Evolutionary conservation across 1,284 basidiomycete genomes (phyloP).

Genomic region (Cutaneotrichosporon dermatis): DNA sequence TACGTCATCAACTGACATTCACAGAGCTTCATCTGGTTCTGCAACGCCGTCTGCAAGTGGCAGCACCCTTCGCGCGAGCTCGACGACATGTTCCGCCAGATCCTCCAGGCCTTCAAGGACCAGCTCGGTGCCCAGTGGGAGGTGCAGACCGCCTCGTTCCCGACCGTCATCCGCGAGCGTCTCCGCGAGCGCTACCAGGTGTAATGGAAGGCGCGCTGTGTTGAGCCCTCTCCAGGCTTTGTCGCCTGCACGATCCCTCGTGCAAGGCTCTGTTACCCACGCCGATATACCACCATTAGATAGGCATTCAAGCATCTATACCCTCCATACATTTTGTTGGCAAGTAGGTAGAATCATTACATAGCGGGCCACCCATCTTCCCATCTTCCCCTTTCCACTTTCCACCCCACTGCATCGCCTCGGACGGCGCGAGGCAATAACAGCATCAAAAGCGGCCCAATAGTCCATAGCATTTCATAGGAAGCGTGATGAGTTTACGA

Average conservation of each 20-base stretch:
- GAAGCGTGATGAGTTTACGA: conserved; percentile 7
- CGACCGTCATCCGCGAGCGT: conserved; percentile 42
- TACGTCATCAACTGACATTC: background rate
- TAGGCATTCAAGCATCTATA: conserved; percentile 26
- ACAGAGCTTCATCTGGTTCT: conserved; percentile 88
- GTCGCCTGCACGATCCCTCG: background rate
- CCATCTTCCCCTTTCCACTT: background rate
- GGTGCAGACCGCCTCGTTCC: conserved; percentile 35
- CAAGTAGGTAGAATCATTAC: conserved; percentile 18
- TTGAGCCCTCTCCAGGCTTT: background rate
- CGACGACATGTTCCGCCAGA: conserved; percentile 76
- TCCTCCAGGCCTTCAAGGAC: conserved; percentile 46
- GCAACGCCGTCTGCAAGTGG: conserved; percentile 95
- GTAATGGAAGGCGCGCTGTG: conserved; percentile 15
- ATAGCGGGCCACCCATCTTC: background rate
- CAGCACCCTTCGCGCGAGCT: conserved; percentile 80
- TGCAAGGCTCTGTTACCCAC: conserved; percentile 12
- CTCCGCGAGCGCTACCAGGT: conserved; percentile 47
- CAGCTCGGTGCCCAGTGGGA: conserved; percentile 46
- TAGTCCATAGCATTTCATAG: conserved; percentile 23
- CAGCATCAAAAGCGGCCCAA: conserved; percentile 8
- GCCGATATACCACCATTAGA: conserved; percentile 23
- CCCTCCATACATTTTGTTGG: conserved; percentile 21
- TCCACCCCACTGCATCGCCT: conserved; percentile 13
- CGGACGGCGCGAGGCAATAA: conserved; percentile 19